phyloP scores from a whole-genome alignment of 495 filamentous ascomycete genomes.

The Penicillium chermesinum region DNA sequence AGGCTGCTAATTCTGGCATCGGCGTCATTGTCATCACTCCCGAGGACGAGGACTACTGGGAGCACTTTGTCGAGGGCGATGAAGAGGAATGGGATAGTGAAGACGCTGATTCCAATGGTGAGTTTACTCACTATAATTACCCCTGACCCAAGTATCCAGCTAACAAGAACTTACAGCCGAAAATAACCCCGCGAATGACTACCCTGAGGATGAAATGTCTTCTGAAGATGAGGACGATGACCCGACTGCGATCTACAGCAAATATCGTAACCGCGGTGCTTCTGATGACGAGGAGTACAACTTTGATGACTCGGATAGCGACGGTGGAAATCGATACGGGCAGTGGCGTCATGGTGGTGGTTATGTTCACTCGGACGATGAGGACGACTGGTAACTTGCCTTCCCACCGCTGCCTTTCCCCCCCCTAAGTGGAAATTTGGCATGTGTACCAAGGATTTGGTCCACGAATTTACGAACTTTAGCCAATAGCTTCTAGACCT shows the following conservation, averaged over 20 bases:
- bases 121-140: too few species aligned
- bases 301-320: conserved; percentile 45
- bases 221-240: conserved; percentile 52
- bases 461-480: too few species aligned
- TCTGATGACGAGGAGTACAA: conserved; percentile 57
- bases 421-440: too few species aligned
- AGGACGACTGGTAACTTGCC: conserved; percentile 9
- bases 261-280: conserved; percentile 29
- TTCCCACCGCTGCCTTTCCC: too few species aligned
- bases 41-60: conserved; percentile 56
- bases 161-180: too few species aligned
- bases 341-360: conserved; percentile 16
- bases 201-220: conserved; percentile 61
- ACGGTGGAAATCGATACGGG: conserved; percentile 24
- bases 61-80: conserved; percentile 49
- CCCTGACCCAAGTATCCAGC: too few species aligned
- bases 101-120: conserved; percentile 59
- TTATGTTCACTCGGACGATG: conserved; percentile 33
- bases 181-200: conserved; percentile 61
- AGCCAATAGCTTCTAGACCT: too few species aligned
- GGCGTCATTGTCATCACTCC: conserved; percentile 56
- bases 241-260: conserved; percentile 45
- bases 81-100: conserved; percentile 57
- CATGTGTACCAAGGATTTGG: too few species aligned
- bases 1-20: conserved; percentile 36